Conservation (phyloP, 345 rosid genomes). For the Acer campestre region DNA sequence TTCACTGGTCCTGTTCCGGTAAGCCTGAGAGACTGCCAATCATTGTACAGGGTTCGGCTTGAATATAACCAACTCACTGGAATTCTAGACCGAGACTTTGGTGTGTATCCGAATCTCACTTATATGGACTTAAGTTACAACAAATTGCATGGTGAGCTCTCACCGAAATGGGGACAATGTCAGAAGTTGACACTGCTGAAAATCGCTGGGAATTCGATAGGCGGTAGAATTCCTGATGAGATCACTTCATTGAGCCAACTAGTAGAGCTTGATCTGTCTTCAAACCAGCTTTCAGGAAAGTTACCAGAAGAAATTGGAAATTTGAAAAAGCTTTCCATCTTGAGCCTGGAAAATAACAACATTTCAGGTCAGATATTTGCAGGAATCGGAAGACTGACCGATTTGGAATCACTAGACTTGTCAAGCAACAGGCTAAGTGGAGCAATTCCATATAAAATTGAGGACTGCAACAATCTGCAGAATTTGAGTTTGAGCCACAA, state of each 20-base stretch:
- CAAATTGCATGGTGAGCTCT: constrained; percentile 28
- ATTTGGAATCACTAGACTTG: constrained; percentile 22
- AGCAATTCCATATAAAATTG: constrained; percentile 29
- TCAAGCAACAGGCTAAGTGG: constrained; percentile 34
- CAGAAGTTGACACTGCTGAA: constrained; percentile 16
- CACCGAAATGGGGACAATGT: constrained; percentile 35
- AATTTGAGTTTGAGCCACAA: constrained; percentile 22
- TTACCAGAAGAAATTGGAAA: constrained; percentile 30
- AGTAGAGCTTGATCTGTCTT: constrained; percentile 25
- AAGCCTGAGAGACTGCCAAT: constrained; percentile 29
- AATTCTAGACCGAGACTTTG: constrained; percentile 22
- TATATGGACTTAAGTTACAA: constrained; percentile 40
- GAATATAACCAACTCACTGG: constrained; percentile 36
- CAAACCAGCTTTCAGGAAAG: constrained; percentile 27
- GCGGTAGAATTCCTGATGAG: constrained; percentile 27
- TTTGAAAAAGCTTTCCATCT: constrained; percentile 5
- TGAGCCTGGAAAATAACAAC: constrained; percentile 24
- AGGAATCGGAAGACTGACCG: constrained; percentile 17
- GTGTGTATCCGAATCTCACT: constrained; percentile 36
- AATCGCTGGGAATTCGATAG: constrained; percentile 26
- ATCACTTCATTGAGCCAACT: constrained; percentile 25
- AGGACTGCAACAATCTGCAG: constrained; percentile 23
- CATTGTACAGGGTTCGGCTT: constrained; percentile 32
- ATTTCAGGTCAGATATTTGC: constrained; percentile 27
- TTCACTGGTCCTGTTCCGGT: constrained; percentile 35